Evolutionary conservation across 108 stramenopile species (phyloP).

Genomic region (Pseudonitzschia pungens): DNA sequence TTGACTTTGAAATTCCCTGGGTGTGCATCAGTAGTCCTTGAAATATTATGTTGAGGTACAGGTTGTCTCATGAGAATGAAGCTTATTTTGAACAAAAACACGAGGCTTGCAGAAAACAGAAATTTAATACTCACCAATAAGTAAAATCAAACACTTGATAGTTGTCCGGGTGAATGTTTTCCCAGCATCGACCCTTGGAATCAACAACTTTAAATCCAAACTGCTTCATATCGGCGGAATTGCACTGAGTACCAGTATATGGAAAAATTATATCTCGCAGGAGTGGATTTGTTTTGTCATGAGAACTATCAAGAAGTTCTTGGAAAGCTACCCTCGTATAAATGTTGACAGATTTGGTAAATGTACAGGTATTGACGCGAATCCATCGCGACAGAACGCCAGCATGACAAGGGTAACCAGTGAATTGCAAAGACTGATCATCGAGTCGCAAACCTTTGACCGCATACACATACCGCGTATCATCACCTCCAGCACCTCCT

Average conservation of each 20-base stretch:
- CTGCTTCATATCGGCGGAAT: neutral
- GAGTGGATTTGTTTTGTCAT: neutral
- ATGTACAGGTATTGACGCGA: neutral
- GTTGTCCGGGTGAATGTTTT: slow-evolving; percentile 47
- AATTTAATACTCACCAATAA: slow-evolving; percentile 24
- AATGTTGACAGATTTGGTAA: neutral
- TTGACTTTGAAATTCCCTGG: slow-evolving; percentile 13
- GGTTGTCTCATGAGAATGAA: too few species aligned
- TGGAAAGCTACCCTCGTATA: neutral
- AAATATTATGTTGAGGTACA: neutral
- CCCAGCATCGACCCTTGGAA: slow-evolving; percentile 13
- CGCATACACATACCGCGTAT: slow-evolving; percentile 31
- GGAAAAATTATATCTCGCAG: neutral
- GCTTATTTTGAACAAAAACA: neutral
- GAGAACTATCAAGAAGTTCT: neutral
- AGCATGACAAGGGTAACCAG: slow-evolving; percentile 11
- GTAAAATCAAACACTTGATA: slow-evolving; percentile 52
- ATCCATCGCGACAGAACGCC: slow-evolving; percentile 24
- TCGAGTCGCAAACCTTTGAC: slow-evolving; percentile 31
- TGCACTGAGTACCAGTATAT: neutral
- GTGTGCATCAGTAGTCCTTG: slow-evolving; percentile 14
- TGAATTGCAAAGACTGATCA: neutral
- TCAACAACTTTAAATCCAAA: neutral
- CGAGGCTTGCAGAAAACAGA: neutral
- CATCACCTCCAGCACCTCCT: slow-evolving; percentile 1